phyloP scores from a whole-genome alignment of 371 early-diverging fungal species.

The Funneliformis caledonium region DNA sequence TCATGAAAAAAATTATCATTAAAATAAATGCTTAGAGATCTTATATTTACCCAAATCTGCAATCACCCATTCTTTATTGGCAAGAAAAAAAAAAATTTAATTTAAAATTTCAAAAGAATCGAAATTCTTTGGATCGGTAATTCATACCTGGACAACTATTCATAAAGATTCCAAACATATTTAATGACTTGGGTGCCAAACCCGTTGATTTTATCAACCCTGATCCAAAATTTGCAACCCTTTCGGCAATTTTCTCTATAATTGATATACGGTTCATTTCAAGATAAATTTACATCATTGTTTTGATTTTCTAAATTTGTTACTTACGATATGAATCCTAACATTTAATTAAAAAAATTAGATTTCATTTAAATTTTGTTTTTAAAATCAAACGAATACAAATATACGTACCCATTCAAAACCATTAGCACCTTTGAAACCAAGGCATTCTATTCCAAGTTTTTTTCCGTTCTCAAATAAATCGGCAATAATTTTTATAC shows the following conservation, averaged over 20 bases:
- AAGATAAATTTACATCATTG: background rate
- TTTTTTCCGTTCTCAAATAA: slow-evolving; percentile 27
- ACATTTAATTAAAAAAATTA: background rate
- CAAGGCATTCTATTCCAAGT: slow-evolving; percentile 21
- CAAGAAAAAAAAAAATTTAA: background rate
- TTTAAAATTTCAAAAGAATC: background rate
- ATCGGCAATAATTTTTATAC: slow-evolving; percentile 26
- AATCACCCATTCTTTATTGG: slow-evolving; percentile 41
- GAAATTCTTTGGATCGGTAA: background rate
- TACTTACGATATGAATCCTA: slow-evolving; percentile 34
- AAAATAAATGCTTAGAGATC: background rate
- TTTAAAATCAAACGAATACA: background rate
- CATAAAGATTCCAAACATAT: slow-evolving; percentile 40
- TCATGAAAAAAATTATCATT: background rate
- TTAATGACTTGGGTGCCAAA: background rate
- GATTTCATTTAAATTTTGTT: background rate
- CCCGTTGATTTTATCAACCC: slow-evolving; percentile 35
- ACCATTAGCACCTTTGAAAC: slow-evolving; percentile 9
- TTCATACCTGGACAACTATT: slow-evolving; percentile 38
- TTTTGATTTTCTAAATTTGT: background rate
- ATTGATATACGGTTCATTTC: background rate
- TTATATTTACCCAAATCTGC: slow-evolving; percentile 41
- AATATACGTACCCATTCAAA: slow-evolving; percentile 36
- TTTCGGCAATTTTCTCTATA: slow-evolving; percentile 28
- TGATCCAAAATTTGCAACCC: slow-evolving; percentile 39